Base-by-base conservation (phyloP, 805 yeast genomes). In the Hanseniaspora opuntiae region DNA sequence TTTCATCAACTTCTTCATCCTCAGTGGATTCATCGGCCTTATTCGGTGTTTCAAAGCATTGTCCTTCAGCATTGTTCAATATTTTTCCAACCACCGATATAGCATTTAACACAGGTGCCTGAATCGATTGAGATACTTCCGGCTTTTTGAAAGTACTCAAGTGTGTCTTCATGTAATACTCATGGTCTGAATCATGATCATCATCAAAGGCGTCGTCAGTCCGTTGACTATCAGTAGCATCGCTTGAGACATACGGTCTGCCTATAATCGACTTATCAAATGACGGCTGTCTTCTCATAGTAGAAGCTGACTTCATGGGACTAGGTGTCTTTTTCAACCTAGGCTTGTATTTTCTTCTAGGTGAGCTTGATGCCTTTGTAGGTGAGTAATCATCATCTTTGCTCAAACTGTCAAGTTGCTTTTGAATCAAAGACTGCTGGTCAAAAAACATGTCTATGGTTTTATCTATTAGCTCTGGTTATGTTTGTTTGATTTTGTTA, bases 1-100 rank as follows among this genome's bases (percentile, higher is more conserved):
- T 62, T 38, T 63, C 67, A 41, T 58, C 64, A 25, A 25, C 28
- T n/a, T 61, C 45, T 19, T 32, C 39, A 20, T 47, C 45, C 5
- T 33, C 79, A 42, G 70, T 73, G 30, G 68, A 74, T 35, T 69
- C 75, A 17, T 66, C 73, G 52, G 63, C 65, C 46, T 63, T 66
- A 4, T 4, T 20, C 12, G 38, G 37, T 12, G 25, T 30, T 28
- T 40, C 40, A 45, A 41, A 24, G 14, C n/a, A 41, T 24, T 41
- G 19, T 24, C n/a, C 2, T 24, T 25, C 20, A 3, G 33, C 14
- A 14, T 22, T 25, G 20, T 12, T 16, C 16, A 11, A 22, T 1
- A 41, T 4, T n/a, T 24, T n/a, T 14, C 45, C 45, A 41, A 9
- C 33, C 11, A 24, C 14, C 4, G 25, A 4, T 16, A 35, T 30